These are phyloP conservation scores for Anacardium occidentale DNA, from an alignment of 345 rosid species.

Conservation along the genomic window DNA sequence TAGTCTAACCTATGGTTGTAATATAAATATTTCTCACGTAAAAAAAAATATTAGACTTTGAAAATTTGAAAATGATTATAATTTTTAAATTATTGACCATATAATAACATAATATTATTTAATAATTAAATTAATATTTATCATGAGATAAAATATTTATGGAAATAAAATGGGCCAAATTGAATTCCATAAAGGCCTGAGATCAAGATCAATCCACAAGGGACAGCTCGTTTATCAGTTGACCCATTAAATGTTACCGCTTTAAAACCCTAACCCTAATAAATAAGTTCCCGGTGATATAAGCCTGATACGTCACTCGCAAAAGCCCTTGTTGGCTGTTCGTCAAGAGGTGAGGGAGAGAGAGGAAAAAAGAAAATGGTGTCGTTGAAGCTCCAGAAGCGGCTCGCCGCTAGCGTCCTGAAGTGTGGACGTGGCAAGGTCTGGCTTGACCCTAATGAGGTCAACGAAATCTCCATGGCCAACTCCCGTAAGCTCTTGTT, in stretches of 20 bases:
- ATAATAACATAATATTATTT: no score
- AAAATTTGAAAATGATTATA: no score
- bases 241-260: neutral
- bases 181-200: no score
- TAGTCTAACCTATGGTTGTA: no score
- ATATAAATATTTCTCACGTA: no score
- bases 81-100: no score
- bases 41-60: no score
- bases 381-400: conserved; percentile 66
- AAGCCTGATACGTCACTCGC: neutral
- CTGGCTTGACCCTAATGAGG: conserved; percentile 74
- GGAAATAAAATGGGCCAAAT: no score
- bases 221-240: neutral
- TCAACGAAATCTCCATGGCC: conserved; percentile 69
- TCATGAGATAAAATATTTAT: no score
- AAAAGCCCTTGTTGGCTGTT: conserved; percentile 22
- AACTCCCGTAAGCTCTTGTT: conserved; percentile 49
- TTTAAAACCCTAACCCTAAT: conserved; percentile 31
- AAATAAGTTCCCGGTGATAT: neutral
- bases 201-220: no score
- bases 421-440: conserved; percentile 66
- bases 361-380: conserved; percentile 40
- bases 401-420: conserved; percentile 70
- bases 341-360: neutral
- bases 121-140: no score